These are phyloP conservation scores for Didymella pomorum DNA, from an alignment of 2,329 filamentous ascomycete genomes.

Conservation along the genomic window DNA sequence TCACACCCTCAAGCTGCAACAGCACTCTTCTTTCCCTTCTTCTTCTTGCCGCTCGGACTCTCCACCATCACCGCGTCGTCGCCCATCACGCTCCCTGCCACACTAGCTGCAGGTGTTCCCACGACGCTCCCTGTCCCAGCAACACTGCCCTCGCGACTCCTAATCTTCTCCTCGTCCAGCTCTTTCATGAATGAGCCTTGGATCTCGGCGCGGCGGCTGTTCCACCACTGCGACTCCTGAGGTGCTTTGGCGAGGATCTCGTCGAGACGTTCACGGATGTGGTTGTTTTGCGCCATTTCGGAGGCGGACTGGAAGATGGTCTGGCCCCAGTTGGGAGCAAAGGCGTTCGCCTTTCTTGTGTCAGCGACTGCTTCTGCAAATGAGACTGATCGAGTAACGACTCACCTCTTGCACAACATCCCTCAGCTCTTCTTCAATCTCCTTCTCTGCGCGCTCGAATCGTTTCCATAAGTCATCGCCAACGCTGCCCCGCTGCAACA, in stretches of 20 bases:
- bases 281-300: constrained; percentile 87
- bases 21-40: constrained; percentile 64
- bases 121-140: constrained; percentile 19
- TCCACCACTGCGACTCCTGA: constrained; percentile 91
- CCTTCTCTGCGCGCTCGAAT: constrained; percentile 90
- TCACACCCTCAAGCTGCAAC: neutral
- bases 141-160: constrained; percentile 25
- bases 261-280: constrained; percentile 76
- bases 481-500: constrained; percentile 89
- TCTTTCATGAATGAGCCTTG: constrained; percentile 84
- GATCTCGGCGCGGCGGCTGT: constrained; percentile 77
- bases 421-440: constrained; percentile 94
- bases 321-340: constrained; percentile 88
- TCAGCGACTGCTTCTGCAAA: constrained; percentile 16
- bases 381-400: neutral
- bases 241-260: constrained; percentile 76
- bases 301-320: constrained; percentile 97
- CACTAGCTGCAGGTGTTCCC: constrained; percentile 21
- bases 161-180: constrained; percentile 67
- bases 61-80: constrained; percentile 84
- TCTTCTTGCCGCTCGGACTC: constrained; percentile 61
- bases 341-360: constrained; percentile 79
- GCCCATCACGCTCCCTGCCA: constrained; percentile 46
- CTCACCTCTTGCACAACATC: constrained; percentile 92
- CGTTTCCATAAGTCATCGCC: constrained; percentile 96